A percentile compares a stretch with the other conserved stretches of the same genome.
Evolutionary conservation across 2,329 filamentous ascomycete species (phyloP).

Genomic region (Cadophora gregata): DNA sequence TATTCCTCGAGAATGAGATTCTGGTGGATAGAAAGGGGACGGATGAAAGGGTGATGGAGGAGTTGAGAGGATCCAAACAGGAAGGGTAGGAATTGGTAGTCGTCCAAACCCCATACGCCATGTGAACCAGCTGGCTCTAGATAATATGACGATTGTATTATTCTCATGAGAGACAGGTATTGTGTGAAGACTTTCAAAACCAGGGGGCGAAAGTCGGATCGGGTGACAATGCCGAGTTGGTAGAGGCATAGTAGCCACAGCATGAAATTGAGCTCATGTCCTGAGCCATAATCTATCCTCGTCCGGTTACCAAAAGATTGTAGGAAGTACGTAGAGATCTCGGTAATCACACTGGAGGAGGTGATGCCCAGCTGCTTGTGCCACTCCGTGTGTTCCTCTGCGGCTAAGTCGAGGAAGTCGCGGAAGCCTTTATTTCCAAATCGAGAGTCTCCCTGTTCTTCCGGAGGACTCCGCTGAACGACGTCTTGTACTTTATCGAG

Average conservation of each 20-base stretch:
- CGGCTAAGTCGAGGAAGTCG: constrained; percentile 74
- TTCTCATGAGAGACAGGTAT: constrained; percentile 87
- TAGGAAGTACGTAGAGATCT: constrained; percentile 79
- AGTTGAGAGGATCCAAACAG: constrained; percentile 93
- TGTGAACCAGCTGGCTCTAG: constrained; percentile 96
- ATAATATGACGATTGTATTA: constrained; percentile 90
- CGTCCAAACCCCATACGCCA: constrained; percentile 96
- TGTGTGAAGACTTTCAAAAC: constrained; percentile 79
- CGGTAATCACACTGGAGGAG: constrained; percentile 61
- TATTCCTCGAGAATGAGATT: constrained; percentile 87
- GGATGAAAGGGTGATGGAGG: constrained; percentile 82
- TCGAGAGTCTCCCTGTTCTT: constrained; percentile 85
- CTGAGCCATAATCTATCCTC: constrained; percentile 95
- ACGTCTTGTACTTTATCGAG: constrained; percentile 73
- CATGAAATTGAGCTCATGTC: constrained; percentile 96
- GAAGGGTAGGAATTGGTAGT: constrained; percentile 97
- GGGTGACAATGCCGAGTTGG: constrained; percentile 70
- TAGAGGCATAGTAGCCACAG: constrained; percentile 96
- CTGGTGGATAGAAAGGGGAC: constrained; percentile 83
- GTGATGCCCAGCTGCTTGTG: constrained; percentile 64
- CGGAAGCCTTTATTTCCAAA: constrained; percentile 96
- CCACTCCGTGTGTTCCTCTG: constrained; percentile 61
- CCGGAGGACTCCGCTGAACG: constrained; percentile 73
- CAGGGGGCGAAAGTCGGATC: constrained; percentile 72
- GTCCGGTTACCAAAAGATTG: constrained; percentile 85